Conservation (phyloP, 306 rosid species). For the Prunus kanzakura region DNA sequence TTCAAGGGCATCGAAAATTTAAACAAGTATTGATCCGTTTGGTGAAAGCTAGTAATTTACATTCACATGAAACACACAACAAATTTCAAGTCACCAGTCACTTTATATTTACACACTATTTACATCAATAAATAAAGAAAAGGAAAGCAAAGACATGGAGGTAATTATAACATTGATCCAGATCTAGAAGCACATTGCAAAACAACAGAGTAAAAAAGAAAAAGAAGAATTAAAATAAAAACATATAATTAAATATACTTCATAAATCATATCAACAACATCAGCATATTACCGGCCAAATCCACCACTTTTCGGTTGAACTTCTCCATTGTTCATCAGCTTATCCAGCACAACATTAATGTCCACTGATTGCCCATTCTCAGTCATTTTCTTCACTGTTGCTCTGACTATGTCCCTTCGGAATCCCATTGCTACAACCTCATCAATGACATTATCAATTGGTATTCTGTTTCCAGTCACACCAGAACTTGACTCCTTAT, state of each 20-base stretch:
- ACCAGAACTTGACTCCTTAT: slow-evolving; percentile 24
- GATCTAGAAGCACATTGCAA: not conserved
- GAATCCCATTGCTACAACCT: slow-evolving; percentile 50
- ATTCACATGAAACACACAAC: not conserved
- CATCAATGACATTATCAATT: slow-evolving; percentile 35
- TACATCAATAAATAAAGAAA: not conserved
- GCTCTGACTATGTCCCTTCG: slow-evolving; percentile 46
- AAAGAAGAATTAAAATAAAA: not conserved
- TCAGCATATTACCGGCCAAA: slow-evolving; percentile 16
- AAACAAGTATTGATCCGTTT: not conserved
- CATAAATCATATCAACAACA: not conserved
- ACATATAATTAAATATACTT: not conserved
- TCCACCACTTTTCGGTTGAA: not conserved
- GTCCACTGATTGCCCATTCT: slow-evolving; percentile 41
- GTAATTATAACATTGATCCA: not conserved
- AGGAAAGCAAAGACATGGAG: not conserved
- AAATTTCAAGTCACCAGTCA: not conserved
- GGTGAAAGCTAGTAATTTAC: not conserved
- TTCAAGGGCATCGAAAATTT: not conserved
- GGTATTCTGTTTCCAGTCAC: slow-evolving; percentile 25
- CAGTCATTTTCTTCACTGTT: slow-evolving; percentile 38
- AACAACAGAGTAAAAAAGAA: not conserved
- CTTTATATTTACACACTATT: not conserved
- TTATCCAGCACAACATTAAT: slow-evolving; percentile 41
- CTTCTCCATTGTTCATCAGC: slow-evolving; percentile 35